phyloP scores from a whole-genome alignment of 306 rosid species.

The Senna siamea region DNA sequence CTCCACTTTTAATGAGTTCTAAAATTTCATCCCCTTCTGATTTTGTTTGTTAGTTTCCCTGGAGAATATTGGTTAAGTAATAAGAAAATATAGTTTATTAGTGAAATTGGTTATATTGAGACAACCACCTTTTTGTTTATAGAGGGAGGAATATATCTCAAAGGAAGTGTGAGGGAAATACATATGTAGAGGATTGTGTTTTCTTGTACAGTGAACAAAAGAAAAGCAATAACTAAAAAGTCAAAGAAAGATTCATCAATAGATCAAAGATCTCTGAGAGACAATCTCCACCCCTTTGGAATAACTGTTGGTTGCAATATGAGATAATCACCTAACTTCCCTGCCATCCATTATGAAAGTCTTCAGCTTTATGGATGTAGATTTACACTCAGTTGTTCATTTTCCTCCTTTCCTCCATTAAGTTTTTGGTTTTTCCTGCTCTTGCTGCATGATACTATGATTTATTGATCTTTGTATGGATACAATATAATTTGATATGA shows the following conservation, averaged over 20 bases:
- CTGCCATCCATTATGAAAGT: too few species aligned
- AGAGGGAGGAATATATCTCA: background rate
- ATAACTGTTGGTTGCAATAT: background rate
- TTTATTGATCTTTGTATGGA: conserved; percentile 20
- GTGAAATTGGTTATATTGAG: background rate
- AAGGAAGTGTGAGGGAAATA: background rate
- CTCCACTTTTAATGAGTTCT: background rate
- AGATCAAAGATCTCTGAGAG: background rate
- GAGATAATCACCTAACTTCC: too few species aligned
- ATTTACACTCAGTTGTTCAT: background rate
- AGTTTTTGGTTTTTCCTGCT: conserved; percentile 17
- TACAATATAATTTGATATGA: conserved; percentile 26
- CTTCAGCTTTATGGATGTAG: conserved; percentile 2
- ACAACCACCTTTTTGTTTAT: background rate
- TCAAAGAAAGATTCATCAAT: background rate
- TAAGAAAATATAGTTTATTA: background rate
- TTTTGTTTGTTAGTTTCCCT: background rate
- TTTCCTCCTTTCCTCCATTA: conserved; percentile 8
- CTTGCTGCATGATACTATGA: background rate
- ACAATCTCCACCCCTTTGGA: background rate
- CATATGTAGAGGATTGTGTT: background rate
- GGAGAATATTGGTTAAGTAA: background rate
- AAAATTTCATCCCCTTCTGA: background rate
- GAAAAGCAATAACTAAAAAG: too few species aligned
- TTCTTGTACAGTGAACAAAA: background rate